Percentiles rank a stretch among this genome's conserved stretches.
These are phyloP conservation scores for Globisporangium uncinulatum DNA, from an alignment of 352 stramenopile genomes.

Conservation along the genomic window DNA sequence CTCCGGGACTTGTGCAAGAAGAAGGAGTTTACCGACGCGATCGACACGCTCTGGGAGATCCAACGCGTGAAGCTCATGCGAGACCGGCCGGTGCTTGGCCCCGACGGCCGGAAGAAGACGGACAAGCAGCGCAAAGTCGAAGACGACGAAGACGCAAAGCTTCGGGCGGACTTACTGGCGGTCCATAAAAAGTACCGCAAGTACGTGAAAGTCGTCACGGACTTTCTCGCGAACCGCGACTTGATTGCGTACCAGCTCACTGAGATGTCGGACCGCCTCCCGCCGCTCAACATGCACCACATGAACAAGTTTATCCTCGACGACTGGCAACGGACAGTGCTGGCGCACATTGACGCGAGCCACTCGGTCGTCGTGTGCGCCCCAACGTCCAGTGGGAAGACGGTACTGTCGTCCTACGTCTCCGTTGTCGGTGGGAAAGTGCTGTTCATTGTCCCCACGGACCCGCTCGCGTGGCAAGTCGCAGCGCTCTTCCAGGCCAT, in stretches of 20 bases:
- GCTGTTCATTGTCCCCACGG: conserved; percentile 91
- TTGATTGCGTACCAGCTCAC: conserved; percentile 86
- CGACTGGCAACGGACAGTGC: conserved; percentile 96
- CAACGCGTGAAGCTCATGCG: conserved; percentile 65
- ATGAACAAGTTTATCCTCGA: conserved; percentile 95
- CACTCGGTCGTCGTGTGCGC: conserved; percentile 97
- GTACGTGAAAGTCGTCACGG: conserved; percentile 74
- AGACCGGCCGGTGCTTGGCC: conserved; percentile 26
- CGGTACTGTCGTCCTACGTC: conserved; percentile 85
- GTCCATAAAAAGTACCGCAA: conserved; percentile 88
- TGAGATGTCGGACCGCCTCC: conserved; percentile 81
- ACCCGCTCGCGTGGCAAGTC: conserved; percentile 98
- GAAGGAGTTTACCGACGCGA: conserved; percentile 80
- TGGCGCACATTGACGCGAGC: conserved; percentile 93
- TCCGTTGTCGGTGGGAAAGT: conserved; percentile 77
- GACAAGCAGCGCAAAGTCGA: conserved; percentile 71
- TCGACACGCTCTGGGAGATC: conserved; percentile 87
- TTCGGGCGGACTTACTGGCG: conserved; percentile 48
- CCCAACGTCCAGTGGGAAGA: conserved; percentile 97
- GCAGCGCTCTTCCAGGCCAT: conserved; percentile 98
- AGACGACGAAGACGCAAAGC: conserved; percentile 68
- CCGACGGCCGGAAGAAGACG: conserved; percentile 51
- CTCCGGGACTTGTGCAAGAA: conserved; percentile 77
- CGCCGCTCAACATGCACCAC: conserved; percentile 86
- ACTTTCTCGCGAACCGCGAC: conserved; percentile 62